These are phyloP conservation scores for Linum usitatissimum DNA, from an alignment of 345 rosid genomes.

Conservation along the genomic window DNA sequence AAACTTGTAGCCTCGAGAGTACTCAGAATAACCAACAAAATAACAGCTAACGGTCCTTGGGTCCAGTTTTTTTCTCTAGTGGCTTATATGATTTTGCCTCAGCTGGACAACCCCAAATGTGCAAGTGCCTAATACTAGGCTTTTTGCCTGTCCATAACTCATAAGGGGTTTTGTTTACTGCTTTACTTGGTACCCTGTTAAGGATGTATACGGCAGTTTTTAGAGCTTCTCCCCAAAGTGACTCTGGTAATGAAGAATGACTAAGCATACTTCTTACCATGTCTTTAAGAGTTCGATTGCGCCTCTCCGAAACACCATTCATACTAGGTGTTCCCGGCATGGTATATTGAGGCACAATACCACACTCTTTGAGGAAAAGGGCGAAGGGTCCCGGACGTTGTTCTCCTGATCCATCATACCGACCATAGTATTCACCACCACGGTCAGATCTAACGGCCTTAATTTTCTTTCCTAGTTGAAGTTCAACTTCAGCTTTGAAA, in stretches of 20 bases:
- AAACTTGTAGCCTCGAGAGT: not conserved
- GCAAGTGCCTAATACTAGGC: not conserved
- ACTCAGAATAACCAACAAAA: not conserved
- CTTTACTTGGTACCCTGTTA: not conserved
- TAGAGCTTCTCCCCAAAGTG: not conserved
- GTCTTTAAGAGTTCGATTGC: not conserved
- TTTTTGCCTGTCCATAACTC: not conserved
- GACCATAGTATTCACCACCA: too few relatives aligned
- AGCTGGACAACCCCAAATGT: slow-evolving; percentile 1
- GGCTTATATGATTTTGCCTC: not conserved
- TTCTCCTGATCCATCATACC: too few relatives aligned
- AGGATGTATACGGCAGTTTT: not conserved
- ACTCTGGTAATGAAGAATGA: not conserved
- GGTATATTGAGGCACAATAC: too few relatives aligned
- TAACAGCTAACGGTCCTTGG: not conserved
- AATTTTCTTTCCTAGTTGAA: too few relatives aligned
- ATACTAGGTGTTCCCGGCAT: not conserved
- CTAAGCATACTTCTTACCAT: too few relatives aligned
- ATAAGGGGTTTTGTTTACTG: not conserved
- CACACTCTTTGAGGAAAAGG: too few relatives aligned
- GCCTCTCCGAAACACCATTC: not conserved
- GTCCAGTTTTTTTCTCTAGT: too few relatives aligned
- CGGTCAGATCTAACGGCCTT: too few relatives aligned
- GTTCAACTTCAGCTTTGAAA: too few relatives aligned
- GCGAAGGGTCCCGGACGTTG: too few relatives aligned